Percentiles rank a stretch among this genome's conserved stretches.
Conservation (phyloP, 78 protist species). For the Dictyostelium brefeldianum region DNA sequence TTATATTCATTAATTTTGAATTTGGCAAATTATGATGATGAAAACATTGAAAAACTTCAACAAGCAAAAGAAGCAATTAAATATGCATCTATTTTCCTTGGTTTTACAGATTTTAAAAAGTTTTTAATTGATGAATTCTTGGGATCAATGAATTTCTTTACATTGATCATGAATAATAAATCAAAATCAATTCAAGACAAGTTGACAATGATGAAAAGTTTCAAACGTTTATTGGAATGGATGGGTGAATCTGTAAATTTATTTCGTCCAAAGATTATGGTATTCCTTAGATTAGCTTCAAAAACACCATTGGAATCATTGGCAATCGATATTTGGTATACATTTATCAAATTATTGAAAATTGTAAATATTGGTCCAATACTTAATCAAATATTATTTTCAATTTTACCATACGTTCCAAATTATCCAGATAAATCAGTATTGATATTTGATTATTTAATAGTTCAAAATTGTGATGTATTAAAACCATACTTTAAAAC, state of each 20-base stretch:
- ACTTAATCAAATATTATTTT: slow-evolving; percentile 45
- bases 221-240: slow-evolving; percentile 5
- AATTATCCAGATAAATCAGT: neutral
- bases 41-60: neutral
- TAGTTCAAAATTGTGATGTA: neutral
- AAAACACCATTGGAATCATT: slow-evolving; percentile 50
- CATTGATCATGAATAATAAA: slow-evolving; percentile 32
- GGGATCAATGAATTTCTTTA: slow-evolving; percentile 56
- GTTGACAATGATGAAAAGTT: slow-evolving; percentile 8
- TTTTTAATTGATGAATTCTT: slow-evolving; percentile 39
- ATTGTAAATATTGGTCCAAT: slow-evolving; percentile 52
- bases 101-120: neutral
- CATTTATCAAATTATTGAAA: slow-evolving; percentile 43
- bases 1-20: neutral
- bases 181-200: slow-evolving; percentile 10
- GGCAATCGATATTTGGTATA: slow-evolving; percentile 53
- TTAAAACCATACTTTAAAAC: slow-evolving; percentile 38
- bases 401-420: slow-evolving; percentile 15
- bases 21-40: neutral
- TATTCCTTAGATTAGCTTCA: slow-evolving; percentile 44
- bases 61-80: slow-evolving; percentile 31
- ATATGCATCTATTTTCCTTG: neutral
- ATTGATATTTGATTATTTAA: slow-evolving; percentile 47
- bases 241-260: neutral
- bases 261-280: slow-evolving; percentile 80